phyloP scores from a whole-genome alignment of 2,329 filamentous ascomycete species.

The Aspergillus sclerotialis region DNA sequence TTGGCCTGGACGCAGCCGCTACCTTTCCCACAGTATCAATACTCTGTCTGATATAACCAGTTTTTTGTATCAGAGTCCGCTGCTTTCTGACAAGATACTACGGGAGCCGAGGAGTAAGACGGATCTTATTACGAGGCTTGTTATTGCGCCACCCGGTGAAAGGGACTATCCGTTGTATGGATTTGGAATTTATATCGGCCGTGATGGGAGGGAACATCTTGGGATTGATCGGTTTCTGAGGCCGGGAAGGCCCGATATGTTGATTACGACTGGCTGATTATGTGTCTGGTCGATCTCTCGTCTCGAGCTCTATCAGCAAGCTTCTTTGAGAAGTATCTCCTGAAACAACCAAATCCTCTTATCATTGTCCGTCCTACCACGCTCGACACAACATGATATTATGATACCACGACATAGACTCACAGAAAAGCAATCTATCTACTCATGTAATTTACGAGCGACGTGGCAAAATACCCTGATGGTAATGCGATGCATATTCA shows the following conservation, averaged over 20 bases:
- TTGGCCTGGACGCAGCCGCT: slow-evolving; percentile 53
- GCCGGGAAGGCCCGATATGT: slow-evolving; percentile 36
- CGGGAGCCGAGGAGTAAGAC: slow-evolving; percentile 58
- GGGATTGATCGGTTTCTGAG: slow-evolving; percentile 52
- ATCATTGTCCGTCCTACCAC: too few species aligned
- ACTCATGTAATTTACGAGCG: background rate
- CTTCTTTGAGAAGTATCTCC: too few species aligned
- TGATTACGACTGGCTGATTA: slow-evolving; percentile 31
- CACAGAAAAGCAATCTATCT: background rate
- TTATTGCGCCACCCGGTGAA: slow-evolving; percentile 42
- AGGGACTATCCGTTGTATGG: slow-evolving; percentile 41
- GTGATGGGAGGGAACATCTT: slow-evolving; percentile 53
- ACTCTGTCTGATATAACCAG: slow-evolving; percentile 71
- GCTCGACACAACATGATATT: too few species aligned
- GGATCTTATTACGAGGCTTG: slow-evolving; percentile 63
- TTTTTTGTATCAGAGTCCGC: slow-evolving; percentile 66
- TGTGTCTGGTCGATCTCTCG: slow-evolving; percentile 4
- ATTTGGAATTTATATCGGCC: slow-evolving; percentile 51
- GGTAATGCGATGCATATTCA: background rate
- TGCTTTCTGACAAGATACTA: slow-evolving; percentile 68
- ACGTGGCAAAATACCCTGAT: background rate
- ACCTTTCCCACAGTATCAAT: slow-evolving; percentile 66
- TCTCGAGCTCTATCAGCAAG: too few species aligned
- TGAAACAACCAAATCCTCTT: too few species aligned
- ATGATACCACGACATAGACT: background rate